Conservation (phyloP, 2,329 filamentous ascomycete genomes). For the Penicillium sp. region DNA sequence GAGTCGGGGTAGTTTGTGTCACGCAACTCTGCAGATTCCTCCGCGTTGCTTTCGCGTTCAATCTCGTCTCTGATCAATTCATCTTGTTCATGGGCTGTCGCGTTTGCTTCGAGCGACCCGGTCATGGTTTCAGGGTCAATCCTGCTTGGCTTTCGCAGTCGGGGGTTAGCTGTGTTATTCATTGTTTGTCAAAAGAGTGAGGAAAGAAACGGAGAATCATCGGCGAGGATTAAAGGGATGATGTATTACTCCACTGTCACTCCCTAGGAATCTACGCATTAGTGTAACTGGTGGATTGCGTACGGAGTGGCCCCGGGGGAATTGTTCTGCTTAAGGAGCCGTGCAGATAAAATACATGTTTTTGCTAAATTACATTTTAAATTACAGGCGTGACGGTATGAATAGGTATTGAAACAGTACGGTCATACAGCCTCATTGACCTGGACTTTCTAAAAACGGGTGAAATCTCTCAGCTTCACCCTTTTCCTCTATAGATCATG, state of each 20-base stretch:
- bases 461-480: neutral
- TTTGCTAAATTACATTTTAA: neutral
- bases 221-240: neutral
- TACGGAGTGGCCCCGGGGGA: too few relatives aligned
- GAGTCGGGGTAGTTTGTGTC: neutral
- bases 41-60: neutral
- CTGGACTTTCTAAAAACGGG: neutral
- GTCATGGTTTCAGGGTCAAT: neutral
- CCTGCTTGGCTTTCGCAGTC: slow-evolving; percentile 6
- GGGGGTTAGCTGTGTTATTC: neutral
- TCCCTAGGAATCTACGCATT: neutral
- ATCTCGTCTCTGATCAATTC: neutral
- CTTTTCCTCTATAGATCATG: neutral
- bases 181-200: neutral
- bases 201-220: neutral
- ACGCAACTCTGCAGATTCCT: neutral
- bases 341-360: neutral
- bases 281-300: neutral
- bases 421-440: neutral
- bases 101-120: neutral
- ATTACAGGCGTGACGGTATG: neutral
- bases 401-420: neutral
- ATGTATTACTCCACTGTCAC: neutral
- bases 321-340: neutral
- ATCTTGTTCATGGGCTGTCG: neutral